Evolutionary conservation across 2,329 filamentous ascomycete species (phyloP).

Genomic region (Leptographium radiaticola): DNA sequence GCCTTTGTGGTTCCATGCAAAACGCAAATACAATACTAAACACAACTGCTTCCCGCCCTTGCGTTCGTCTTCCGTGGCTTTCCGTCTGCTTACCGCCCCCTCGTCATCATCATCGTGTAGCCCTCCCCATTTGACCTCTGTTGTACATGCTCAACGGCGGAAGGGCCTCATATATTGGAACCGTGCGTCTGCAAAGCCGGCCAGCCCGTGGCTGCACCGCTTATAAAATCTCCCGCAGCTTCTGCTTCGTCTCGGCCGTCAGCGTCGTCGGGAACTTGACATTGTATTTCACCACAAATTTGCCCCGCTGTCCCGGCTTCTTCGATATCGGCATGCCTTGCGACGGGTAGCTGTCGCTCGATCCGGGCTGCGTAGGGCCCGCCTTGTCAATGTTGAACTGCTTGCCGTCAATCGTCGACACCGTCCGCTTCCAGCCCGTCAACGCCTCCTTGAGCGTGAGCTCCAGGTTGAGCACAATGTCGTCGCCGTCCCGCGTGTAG

Average conservation of each 20-base stretch:
- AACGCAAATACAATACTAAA: neutral
- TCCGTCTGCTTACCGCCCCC: no score
- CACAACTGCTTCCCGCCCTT: neutral
- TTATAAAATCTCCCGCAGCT: slow-evolving; percentile 66
- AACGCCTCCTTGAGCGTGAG: slow-evolving; percentile 86
- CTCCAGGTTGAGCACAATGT: slow-evolving; percentile 66
- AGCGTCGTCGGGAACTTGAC: slow-evolving; percentile 80
- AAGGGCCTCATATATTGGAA: no score
- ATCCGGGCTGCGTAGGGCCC: slow-evolving; percentile 77
- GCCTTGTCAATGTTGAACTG: slow-evolving; percentile 66
- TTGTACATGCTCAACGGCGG: neutral
- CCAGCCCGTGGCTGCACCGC: neutral
- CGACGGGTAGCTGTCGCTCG: slow-evolving; percentile 66
- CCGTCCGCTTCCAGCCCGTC: slow-evolving; percentile 85
- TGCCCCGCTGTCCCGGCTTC: slow-evolving; percentile 70
- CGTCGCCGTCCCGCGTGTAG: slow-evolving; percentile 78
- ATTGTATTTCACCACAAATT: slow-evolving; percentile 80
- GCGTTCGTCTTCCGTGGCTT: no score
- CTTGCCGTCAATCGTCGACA: slow-evolving; percentile 86
- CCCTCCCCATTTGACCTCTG: neutral
- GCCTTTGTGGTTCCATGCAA: slow-evolving; percentile 1
- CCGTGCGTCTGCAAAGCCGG: no score
- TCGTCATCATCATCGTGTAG: no score
- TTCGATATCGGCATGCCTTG: slow-evolving; percentile 94
- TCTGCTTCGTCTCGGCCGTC: slow-evolving; percentile 64